phyloP scores from a whole-genome alignment of 2,329 filamentous ascomycete genomes.

The Ascochyta lentis region DNA sequence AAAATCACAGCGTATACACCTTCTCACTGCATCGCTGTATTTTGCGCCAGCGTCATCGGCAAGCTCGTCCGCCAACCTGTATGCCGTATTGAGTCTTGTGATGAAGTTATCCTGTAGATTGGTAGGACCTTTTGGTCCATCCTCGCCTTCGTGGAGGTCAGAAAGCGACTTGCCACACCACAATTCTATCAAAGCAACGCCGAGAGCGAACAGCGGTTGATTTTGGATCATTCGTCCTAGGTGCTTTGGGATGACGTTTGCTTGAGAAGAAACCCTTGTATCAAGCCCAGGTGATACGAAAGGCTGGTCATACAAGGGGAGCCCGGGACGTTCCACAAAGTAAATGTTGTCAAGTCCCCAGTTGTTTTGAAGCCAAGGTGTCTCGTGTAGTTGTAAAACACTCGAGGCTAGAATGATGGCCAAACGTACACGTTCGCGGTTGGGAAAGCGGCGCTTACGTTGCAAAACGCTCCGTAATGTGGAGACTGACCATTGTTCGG shows the following conservation, averaged over 20 bases:
- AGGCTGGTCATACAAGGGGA: slow-evolving; percentile 17
- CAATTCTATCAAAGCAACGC: slow-evolving; percentile 45
- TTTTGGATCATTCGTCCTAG: slow-evolving; percentile 39
- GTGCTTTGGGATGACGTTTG: slow-evolving; percentile 2
- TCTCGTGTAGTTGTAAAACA: slow-evolving; percentile 33
- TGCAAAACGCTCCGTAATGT: neutral
- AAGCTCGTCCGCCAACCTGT: slow-evolving; percentile 34
- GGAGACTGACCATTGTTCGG: neutral
- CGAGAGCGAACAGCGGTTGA: slow-evolving; percentile 42
- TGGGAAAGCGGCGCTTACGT: neutral
- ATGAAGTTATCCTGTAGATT: neutral
- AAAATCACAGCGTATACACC: slow-evolving; percentile 45
- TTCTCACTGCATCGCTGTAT: slow-evolving; percentile 41
- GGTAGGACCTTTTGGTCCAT: slow-evolving; percentile 4
- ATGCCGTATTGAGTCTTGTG: neutral
- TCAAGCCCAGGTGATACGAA: neutral
- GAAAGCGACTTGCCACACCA: slow-evolving; percentile 37
- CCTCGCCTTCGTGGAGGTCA: slow-evolving; percentile 23
- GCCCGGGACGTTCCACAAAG: slow-evolving; percentile 25
- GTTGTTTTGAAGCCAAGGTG: slow-evolving; percentile 30
- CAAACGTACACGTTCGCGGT: slow-evolving; percentile 23
- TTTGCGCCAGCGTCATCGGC: slow-evolving; percentile 35
- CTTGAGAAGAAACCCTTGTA: neutral
- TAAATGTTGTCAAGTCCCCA: slow-evolving; percentile 34
- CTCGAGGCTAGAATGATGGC: slow-evolving; percentile 30